Conservation (phyloP, 768 basidiomycete species). For the Termitomyces heimii region DNA sequence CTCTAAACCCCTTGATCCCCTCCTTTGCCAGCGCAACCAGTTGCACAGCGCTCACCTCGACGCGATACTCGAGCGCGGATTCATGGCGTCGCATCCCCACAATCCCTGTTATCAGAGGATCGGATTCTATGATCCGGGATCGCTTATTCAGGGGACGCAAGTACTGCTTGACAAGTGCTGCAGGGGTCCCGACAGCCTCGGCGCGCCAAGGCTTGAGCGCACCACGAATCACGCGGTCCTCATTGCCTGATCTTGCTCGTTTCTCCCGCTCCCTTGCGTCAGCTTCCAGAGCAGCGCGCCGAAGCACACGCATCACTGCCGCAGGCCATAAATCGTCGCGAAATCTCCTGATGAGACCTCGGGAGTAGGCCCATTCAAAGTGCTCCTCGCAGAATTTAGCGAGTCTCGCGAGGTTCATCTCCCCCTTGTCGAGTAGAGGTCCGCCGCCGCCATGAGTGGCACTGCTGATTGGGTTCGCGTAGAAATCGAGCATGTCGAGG, state of each 20-base stretch:
- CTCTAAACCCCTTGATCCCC: neutral
- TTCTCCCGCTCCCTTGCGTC: slow-evolving; percentile 26
- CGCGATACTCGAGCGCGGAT: neutral
- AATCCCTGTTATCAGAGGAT: neutral
- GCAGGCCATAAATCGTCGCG: neutral
- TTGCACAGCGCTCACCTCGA: neutral
- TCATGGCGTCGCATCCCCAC: neutral
- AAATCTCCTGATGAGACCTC: neutral
- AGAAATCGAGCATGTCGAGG: slow-evolving; percentile 50
- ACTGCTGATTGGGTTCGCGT: slow-evolving; percentile 29
- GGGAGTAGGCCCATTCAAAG: slow-evolving; percentile 54
- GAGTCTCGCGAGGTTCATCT: slow-evolving; percentile 46
- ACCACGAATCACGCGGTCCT: neutral
- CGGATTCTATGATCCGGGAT: neutral
- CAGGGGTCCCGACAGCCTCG: neutral
- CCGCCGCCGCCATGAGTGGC: slow-evolving; percentile 26
- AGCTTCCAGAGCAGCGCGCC: slow-evolving; percentile 40
- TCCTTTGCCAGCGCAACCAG: neutral
- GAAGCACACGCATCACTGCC: slow-evolving; percentile 44
- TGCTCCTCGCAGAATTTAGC: slow-evolving; percentile 62
- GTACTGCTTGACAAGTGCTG: neutral
- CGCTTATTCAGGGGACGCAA: neutral
- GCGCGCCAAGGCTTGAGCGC: neutral
- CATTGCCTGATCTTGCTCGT: slow-evolving; percentile 13
- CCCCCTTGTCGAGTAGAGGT: slow-evolving; percentile 23